Evolutionary conservation across 2,329 filamentous ascomycete genomes (phyloP), one percentile per base, ranked within the genome.

Genomic region (Exophiala phaeomuriformis): DNA sequence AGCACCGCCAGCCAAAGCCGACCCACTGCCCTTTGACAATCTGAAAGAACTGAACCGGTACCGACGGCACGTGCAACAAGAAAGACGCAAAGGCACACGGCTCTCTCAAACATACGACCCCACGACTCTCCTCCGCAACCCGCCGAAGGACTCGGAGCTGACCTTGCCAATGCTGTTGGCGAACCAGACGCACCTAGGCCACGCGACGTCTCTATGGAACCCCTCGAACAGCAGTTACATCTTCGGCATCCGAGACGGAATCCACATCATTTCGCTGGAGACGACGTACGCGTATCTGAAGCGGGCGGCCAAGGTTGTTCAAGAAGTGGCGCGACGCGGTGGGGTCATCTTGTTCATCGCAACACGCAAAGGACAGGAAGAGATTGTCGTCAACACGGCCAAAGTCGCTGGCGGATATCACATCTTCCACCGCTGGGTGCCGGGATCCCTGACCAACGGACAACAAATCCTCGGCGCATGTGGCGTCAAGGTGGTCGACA

Each of bases 191-290:
- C 90, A 95, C 72, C 83, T 97, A 70, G 93, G 93, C 59, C 93
- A 98, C 73, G 81, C 87, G 65, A 91, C 86, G 0, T 88, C 88
- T 57, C 79, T 90, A 47, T 98, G 93, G 93, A 95, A 98, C 72
- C 90, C 93, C 7, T 84, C 83, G 49, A 98, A 97, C 74, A 85
- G 90, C 60, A 82, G 87, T 62, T 97, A 97, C 73, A 97, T 98
- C 68, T 90, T 88, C 68, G 93, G 93, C 64, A 81, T 95, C 57
- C 80, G 93, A 42, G 81, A 93, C 62, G 89, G 86, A 10, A 84
- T 95, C 57, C 91, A 96, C 72, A 90, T 98, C 68, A 95, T 98
- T 69, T 86, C 85, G 6, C 83, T 97, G 2, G 93, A 98, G 68
- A 79, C 83, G 56, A 97, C 88, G 32, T 89, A 90, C 9, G 85